Percentiles rank a stretch among this genome's conserved stretches.
Conservation (phyloP, 2,329 filamentous ascomycete species). For the Coleophoma eucalyptorum region DNA sequence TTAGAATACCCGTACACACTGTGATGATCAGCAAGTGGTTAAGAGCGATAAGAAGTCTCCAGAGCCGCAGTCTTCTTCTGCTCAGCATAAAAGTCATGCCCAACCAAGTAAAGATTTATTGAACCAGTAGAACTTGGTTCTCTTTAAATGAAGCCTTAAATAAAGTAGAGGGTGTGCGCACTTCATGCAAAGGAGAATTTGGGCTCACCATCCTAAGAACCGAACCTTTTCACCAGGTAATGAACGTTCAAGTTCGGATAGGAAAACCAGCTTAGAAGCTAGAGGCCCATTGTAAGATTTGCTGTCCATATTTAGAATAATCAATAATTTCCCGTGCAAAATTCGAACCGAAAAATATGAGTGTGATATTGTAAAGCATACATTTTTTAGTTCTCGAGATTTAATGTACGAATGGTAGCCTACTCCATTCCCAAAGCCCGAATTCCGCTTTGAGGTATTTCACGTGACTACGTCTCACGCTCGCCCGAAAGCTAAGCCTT, state of each 20-base stretch:
- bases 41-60: background rate
- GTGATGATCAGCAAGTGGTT: conserved; percentile 4
- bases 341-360: background rate
- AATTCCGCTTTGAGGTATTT: too few species aligned
- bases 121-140: too few species aligned
- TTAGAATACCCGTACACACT: conserved; percentile 58
- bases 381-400: too few species aligned
- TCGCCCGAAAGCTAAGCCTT: too few species aligned
- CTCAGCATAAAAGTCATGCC: too few species aligned
- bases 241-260: conserved; percentile 22
- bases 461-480: too few species aligned
- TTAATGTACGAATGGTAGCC: too few species aligned
- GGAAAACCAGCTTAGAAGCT: conserved; percentile 19
- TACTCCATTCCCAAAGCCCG: too few species aligned
- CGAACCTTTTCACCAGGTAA: conserved; percentile 67
- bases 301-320: conserved; percentile 9
- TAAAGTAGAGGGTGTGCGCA: background rate
- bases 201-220: conserved; percentile 82
- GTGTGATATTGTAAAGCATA: background rate
- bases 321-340: background rate
- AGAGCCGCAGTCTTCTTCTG: too few species aligned
- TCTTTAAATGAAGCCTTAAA: too few species aligned
- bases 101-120: too few species aligned
- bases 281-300: conserved; percentile 22
- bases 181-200: background rate